phyloP scores from a whole-genome alignment of 75 land plant species.

The Sequoia sempervirens region DNA sequence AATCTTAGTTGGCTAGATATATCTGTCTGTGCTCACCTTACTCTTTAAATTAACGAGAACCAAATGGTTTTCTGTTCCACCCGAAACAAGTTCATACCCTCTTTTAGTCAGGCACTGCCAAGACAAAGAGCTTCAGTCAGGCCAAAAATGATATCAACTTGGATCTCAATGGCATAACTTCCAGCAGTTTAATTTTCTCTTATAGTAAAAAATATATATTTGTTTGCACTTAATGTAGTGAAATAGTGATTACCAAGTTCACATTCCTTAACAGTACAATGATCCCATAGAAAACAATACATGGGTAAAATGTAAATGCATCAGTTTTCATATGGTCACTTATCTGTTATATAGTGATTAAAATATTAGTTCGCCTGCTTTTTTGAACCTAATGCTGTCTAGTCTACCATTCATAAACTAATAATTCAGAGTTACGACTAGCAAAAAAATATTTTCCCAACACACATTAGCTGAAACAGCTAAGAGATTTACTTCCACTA shows the following conservation, averaged over 20 bases:
- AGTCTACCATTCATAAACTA: not conserved
- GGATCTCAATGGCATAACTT: not conserved
- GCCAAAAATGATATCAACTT: not conserved
- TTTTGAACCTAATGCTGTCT: not conserved
- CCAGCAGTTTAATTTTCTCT: not conserved
- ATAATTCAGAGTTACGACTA: not conserved
- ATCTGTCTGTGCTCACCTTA: constrained; percentile 44
- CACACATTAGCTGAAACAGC: not conserved
- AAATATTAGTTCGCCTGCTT: not conserved
- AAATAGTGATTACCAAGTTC: not conserved
- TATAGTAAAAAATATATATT: not conserved
- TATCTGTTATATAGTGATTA: not conserved
- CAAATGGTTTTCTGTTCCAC: constrained; percentile 90
- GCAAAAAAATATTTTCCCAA: not conserved
- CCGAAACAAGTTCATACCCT: constrained; percentile 89
- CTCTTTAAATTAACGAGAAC: constrained; percentile 83
- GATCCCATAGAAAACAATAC: not conserved
- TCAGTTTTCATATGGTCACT: not conserved
- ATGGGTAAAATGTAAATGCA: not conserved
- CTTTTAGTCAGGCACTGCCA: constrained; percentile 55
- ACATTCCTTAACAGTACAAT: not conserved
- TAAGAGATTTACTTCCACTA: not conserved
- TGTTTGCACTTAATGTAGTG: not conserved
- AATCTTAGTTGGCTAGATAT: not conserved
- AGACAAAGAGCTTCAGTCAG: not conserved